Evolutionary conservation across 2,329 filamentous ascomycete genomes (phyloP), one percentile per base, ranked within the genome.

Genomic region (Fusarium proliferatum): DNA sequence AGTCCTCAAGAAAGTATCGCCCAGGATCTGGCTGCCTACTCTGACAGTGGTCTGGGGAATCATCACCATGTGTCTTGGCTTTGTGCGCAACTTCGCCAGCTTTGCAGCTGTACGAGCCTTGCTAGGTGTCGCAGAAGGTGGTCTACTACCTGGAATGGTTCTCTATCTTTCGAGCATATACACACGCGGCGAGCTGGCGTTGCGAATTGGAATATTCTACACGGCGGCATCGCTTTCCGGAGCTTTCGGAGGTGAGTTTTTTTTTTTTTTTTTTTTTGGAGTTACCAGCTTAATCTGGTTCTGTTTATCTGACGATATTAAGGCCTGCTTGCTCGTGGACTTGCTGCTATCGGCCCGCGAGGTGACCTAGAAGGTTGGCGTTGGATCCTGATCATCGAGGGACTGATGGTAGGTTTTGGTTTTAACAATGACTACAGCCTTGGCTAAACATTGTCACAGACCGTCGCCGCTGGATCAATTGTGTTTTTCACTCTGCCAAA

Each of bases 141-240:
- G 66, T 6, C n/a, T 69, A 28, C 49, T 69, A 5, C 91, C 91
- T 0, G 91, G 91, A 52, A 92, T 93, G 85, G 86, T 92, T 2
- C 82, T 93, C 3, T 93, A 93, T 75, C 84, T 93, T 17, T 91
- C 90, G 0, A 84, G 86, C 11, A 87, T 93, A 71, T 91, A 92
- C 75, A 87, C 85, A 23, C 84, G 90, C 26, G 83, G 86, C 3
- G 89, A 92, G 71, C 82, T 92, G 69, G 89, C 89, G 1, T 79
- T 92, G 42, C 85, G 91, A 9, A 91, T 93, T 56, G 91, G 90
- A 36, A 82, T 93, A 10, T 92, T 93, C 76, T 93, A 92, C 78
- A 62, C 60, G 34, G 52, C 60, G 89, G 92, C 77, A 83, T 87
- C 68, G 86, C 85, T n/a, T 80, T 90, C 21, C 81, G 60, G 60